Base-by-base conservation (phyloP, 2,329 filamentous ascomycete species). In the Alternaria sp. region DNA sequence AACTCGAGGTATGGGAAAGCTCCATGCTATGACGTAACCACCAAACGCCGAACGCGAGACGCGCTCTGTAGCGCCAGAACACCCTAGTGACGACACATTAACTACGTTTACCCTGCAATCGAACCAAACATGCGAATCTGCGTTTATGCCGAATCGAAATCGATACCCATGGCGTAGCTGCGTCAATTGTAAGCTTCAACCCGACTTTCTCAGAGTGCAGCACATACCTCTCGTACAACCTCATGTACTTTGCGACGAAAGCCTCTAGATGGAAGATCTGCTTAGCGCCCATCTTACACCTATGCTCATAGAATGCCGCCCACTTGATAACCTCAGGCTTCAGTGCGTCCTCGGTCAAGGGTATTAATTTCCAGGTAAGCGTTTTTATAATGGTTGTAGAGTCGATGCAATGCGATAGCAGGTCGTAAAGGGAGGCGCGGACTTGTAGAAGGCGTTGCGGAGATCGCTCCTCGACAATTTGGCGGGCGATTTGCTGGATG, bases 211-310 rank as follows among this genome's bases (percentile, higher is more conserved):
- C 20, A 11, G 7, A 24, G 11, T 38, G 24, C 32, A 38, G 4
- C 38, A 76, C 82, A 65, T 88, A 96, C 88, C 93, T 94, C 83
- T 99, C 95, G 65, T 94, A 87, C 68, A 98, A 88, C 70, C 94
- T 88, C 94, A 99, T 98, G 78, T 98, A 97, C 82, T 97, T 98
- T 59, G 94, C 94, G 59, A 99, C 95, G 80, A 99, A 99, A 4
- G 95, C 95, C 80, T 99, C 96, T 4, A 99, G 83, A 75, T 99
- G 96, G 80, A 99, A 99, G 64, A 99, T 98, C 59, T 96, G 91
- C 85, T 99, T 99, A 64, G 82, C 93, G 52, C 95, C 95, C 69
- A 91, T 91, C 77, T 92, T 92, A 80, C 98, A 92, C 62, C 95
- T 87, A 79, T 99, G 95, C 80, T 99, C 96, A 78, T 96, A 99